These are phyloP conservation scores for Croton setiger DNA, from an alignment of 441 rosid species.

Conservation along the genomic window DNA sequence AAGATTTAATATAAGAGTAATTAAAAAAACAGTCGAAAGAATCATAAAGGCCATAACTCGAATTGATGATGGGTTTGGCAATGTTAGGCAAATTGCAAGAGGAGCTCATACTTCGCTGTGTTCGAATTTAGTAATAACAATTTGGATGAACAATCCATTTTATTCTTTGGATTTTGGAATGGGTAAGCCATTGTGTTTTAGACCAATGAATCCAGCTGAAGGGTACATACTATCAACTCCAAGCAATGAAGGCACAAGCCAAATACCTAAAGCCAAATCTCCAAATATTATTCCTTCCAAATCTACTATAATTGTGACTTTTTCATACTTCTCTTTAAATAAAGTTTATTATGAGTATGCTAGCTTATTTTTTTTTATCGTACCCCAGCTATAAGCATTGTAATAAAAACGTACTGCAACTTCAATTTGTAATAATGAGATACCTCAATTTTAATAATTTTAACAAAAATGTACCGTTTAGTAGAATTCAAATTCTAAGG, in stretches of 20 bases:
- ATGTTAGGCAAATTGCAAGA: neutral
- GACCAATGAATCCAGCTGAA: conserved; percentile 19
- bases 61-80: conserved; percentile 24
- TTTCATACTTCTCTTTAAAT: too few species aligned
- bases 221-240: conserved; percentile 28
- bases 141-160: conserved; percentile 26
- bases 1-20: conserved; percentile 23
- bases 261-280: too few species aligned
- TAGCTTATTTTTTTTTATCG: too few species aligned
- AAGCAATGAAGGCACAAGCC: neutral
- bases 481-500: too few species aligned
- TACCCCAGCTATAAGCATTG: too few species aligned
- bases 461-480: too few species aligned
- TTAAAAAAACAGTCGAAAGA: conserved; percentile 21
- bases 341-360: too few species aligned
- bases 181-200: conserved; percentile 30
- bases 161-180: conserved; percentile 37
- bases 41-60: conserved; percentile 17
- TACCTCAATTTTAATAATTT: too few species aligned
- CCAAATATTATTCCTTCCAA: too few species aligned
- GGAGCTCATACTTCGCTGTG: conserved; percentile 11
- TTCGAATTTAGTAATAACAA: conserved; percentile 26
- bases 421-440: too few species aligned
- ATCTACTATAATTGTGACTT: too few species aligned
- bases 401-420: too few species aligned